A percentile compares a stretch with the other conserved stretches of the same genome.
These are phyloP conservation scores for Edaphochlamys debaryana DNA, from an alignment of 139 green algal genomes.

Conservation along the genomic window DNA sequence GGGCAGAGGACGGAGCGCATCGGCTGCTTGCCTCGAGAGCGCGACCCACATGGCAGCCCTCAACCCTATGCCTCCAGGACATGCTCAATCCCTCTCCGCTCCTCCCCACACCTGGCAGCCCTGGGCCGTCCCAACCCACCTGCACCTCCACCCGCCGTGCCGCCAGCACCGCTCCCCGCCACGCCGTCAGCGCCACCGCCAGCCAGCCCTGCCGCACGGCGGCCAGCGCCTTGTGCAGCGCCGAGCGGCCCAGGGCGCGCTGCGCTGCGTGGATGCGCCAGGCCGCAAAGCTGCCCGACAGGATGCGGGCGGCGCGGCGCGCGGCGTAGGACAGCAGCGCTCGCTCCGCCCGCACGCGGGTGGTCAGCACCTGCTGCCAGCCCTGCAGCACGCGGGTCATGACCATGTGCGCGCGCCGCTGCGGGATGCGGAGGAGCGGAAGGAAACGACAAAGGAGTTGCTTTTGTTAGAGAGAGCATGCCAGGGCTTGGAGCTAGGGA, in stretches of 20 bases:
- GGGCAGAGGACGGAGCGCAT: too few species aligned
- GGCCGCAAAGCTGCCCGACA: neutral
- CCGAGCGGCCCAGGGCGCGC: neutral
- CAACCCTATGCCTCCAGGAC: too few species aligned
- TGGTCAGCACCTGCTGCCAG: neutral
- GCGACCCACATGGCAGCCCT: too few species aligned
- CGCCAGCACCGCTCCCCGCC: neutral
- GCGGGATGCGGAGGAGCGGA: neutral
- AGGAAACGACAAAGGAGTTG: neutral
- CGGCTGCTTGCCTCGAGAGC: too few species aligned
- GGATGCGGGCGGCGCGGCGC: neutral
- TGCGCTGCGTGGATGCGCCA: neutral
- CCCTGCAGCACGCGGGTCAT: slow-evolving; percentile 5
- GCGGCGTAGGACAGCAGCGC: neutral
- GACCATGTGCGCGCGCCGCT: slow-evolving; percentile 22
- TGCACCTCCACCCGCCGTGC: neutral
- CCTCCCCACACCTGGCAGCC: too few species aligned
- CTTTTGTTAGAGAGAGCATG: too few species aligned
- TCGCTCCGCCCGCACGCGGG: neutral
- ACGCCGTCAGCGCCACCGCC: slow-evolving; percentile 1
- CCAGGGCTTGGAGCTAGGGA: too few species aligned
- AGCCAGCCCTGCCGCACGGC: neutral
- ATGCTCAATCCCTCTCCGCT: too few species aligned
- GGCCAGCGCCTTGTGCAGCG: neutral
- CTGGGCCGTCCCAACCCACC: too few species aligned